A percentile compares a stretch with the other conserved stretches of the same genome.
Conservation (phyloP, 345 rosid genomes). For the Linum usitatissimum region DNA sequence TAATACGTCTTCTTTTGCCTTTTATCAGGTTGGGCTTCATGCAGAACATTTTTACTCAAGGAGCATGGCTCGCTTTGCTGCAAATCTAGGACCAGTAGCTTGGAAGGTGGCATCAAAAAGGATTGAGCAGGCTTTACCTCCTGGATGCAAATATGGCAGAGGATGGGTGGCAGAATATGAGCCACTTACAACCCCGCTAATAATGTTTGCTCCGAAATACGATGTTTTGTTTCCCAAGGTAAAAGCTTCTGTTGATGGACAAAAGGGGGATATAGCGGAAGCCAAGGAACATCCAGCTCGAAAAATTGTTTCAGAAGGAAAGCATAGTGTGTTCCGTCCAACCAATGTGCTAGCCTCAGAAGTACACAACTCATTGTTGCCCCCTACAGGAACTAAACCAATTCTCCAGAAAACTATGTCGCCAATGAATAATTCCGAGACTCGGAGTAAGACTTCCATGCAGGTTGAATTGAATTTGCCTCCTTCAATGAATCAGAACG, state of each 20-base stretch:
- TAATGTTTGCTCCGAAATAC: constrained; percentile 37
- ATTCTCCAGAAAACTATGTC: constrained; percentile 23
- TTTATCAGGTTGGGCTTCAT: constrained; percentile 69
- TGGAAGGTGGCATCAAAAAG: constrained; percentile 76
- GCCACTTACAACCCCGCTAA: constrained; percentile 76
- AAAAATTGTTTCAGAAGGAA: constrained; percentile 28
- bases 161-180: constrained; percentile 93
- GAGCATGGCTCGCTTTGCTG: constrained; percentile 82
- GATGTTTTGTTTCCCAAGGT: constrained; percentile 26
- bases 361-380: constrained; percentile 27
- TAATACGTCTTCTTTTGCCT: constrained; percentile 7
- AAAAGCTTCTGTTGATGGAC: constrained; percentile 21
- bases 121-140: constrained; percentile 62
- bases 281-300: constrained; percentile 22
- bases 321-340: constrained; percentile 27
- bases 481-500: constrained; percentile 40
- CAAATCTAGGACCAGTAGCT: constrained; percentile 69
- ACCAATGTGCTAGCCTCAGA: constrained; percentile 25
- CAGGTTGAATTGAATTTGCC: constrained; percentile 74
- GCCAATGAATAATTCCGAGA: constrained; percentile 27
- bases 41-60: constrained; percentile 74
- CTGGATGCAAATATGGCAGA: constrained; percentile 62
- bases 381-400: constrained; percentile 26
- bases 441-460: constrained; percentile 41
- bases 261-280: constrained; percentile 20